These are phyloP conservation scores for Hermanozyma aechmeae DNA, from an alignment of 805 yeast species.

Conservation along the genomic window DNA sequence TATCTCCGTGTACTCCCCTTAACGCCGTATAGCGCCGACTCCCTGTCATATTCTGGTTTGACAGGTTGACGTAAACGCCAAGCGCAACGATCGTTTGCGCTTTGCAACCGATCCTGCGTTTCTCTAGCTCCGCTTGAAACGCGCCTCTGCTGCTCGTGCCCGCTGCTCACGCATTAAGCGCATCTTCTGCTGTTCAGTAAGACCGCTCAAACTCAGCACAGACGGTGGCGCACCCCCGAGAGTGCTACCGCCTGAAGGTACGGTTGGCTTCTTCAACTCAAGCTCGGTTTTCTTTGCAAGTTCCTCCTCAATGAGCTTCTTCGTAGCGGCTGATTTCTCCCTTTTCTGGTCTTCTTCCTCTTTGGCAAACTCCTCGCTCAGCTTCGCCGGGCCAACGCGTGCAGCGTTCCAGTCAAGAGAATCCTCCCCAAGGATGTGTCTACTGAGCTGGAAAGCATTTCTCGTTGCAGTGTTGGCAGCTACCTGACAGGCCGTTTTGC, in stretches of 20 bases:
- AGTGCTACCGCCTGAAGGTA: no score
- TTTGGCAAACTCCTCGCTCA: conserved; percentile 47
- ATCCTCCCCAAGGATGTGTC: conserved; percentile 60
- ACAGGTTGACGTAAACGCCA: no score
- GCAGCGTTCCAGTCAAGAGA: conserved; percentile 63
- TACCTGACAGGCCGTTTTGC: conserved; percentile 64
- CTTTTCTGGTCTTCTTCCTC: conserved; percentile 25
- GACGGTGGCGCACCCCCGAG: background rate
- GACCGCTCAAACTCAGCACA: conserved; percentile 42
- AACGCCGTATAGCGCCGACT: no score
- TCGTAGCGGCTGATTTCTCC: conserved; percentile 30
- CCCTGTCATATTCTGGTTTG: no score
- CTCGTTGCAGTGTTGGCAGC: conserved; percentile 37
- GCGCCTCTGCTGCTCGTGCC: conserved; percentile 93
- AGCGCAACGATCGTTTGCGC: conserved; percentile 13
- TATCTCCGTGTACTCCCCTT: no score
- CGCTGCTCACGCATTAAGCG: conserved; percentile 87
- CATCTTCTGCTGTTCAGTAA: conserved; percentile 66
- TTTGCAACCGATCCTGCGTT: conserved; percentile 9
- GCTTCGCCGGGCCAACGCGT: conserved; percentile 50
- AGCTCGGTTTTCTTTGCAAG: conserved; percentile 32
- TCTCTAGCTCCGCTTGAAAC: conserved; percentile 29
- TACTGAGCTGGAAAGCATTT: conserved; percentile 57
- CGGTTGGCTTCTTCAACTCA: conserved; percentile 26
- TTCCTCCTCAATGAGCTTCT: conserved; percentile 33